Base-by-base conservation (phyloP, 2,329 filamentous ascomycete genomes). In the Aspergillaceae sp. region DNA sequence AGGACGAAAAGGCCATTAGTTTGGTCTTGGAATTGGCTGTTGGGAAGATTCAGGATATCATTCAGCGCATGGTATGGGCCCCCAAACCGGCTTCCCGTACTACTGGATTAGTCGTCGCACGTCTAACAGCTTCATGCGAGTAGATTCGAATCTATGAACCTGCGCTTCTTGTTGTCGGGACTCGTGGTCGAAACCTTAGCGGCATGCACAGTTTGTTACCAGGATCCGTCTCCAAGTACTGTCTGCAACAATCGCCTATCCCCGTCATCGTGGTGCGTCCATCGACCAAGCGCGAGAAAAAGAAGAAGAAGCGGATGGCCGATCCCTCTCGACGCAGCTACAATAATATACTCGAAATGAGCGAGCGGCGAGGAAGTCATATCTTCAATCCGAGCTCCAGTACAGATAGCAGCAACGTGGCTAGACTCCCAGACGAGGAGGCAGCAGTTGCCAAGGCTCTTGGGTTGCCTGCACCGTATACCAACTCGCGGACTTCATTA, bases 151-250 rank as follows among this genome's bases (percentile, higher is more conserved):
- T 95, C 50, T 91, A 96, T 65, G 86, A 94, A 61, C 90, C 90
- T 3, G 87, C 87, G 2, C 90, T 94, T 71, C 77, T 96, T 26
- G 84, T 96, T 29, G 90, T 96, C 10, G 90, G 90, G 38, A 95
- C 90, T 1, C 80, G 86, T 56, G 90, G 90, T 40, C 80, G 88
- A 45, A 91, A 85, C 34, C 75, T 94, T 1, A 87, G 87, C 32
- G 88, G 89, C 28, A 83, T 95, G 47, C 89, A 94, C 62, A 87
- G 87, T 41, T 74, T 95, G 29, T 78, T 95, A 37, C 87, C 87
- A 42, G 92, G 88, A 52, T 92, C 86, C 0, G 90, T 95, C 40
- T 94, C 87, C 28, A 95, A 95, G 63, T 96, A 95, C 68, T 95
- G 90, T 59, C 76, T 95, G 8, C 90, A 96, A 62, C 90, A 94